Base-by-base conservation (phyloP, 805 yeast genomes). In the Sugiyamaella chiloensis region DNA sequence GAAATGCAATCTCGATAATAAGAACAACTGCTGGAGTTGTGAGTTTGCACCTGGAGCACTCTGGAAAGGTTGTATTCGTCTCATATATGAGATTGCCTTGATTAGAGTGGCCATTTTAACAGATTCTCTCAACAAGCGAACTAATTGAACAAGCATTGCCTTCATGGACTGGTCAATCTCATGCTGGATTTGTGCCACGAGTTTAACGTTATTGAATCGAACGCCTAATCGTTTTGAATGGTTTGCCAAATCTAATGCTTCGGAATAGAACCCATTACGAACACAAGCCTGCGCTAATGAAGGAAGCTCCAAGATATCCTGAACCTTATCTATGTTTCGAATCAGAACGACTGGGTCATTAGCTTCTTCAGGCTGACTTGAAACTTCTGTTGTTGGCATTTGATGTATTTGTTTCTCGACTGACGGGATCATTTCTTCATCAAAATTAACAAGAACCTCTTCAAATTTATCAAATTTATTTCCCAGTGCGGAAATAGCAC, bases 241-340 rank as follows among this genome's bases (percentile, higher is more conserved):
- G 24, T 85, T 76, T 9, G 89, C 84, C 11, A 91, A 77, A 62
- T 91, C 96, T 29, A 91, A 75, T 7, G 96, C 89, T 59, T 89
- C 96, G 27, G 88, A 85, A 61, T 90, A 93, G 59, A 85, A 86
- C 0, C 96, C 96, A 40, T 85, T 83, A 41, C 79, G 73, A 8
- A 90, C 87, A 65, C 97, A 87, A n/a, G 90, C 80, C 41, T 81
- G 75, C 27, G 91, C 81, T 41, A 91, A 64, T 1, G 95, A 75
- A 1, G 99, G 97, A 27, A 93, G 68, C 60, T 87, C 96, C 55
- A 91, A 69, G 7, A 90, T 75, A 57, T 87, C 96, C 51, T 84
- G 75, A 8, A 90, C 72, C 32, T 81, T 78, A 52, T 83, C 89
- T 59, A 88, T 75, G 55, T 85, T 83, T 16, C 53, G 37, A 14